Conservation (phyloP, 208 protist species). For the Dictyostelium gargantuum region DNA sequence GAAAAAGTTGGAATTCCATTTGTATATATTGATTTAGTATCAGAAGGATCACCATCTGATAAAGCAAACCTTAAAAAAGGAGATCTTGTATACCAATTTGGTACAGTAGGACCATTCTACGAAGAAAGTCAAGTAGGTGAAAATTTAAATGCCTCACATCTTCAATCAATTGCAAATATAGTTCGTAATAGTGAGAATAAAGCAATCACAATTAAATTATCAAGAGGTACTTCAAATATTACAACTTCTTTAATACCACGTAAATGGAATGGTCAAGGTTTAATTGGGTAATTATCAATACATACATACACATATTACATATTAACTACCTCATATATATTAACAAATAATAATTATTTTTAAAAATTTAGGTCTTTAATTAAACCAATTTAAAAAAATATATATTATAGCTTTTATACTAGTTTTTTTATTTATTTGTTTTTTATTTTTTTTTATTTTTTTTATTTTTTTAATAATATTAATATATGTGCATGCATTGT, state of each 20-base stretch:
- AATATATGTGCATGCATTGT: no score
- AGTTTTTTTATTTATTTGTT: no score
- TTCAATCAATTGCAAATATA: constrained; percentile 6
- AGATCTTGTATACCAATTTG: constrained; percentile 51
- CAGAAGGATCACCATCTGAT: constrained; percentile 26
- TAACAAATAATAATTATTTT: background rate
- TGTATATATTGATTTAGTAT: constrained; percentile 60
- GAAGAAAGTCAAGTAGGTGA: background rate
- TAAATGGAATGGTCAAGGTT: constrained; percentile 60
- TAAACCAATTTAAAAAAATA: background rate
- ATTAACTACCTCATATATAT: background rate
- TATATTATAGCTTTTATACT: no score
- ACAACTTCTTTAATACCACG: constrained; percentile 7
- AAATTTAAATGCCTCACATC: background rate
- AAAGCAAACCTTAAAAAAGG: background rate
- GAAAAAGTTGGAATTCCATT: background rate
- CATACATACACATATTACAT: no score
- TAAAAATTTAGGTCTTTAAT: background rate
- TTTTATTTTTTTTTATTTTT: no score
- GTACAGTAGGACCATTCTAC: constrained; percentile 17
- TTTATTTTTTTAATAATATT: no score
- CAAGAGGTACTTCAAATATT: background rate
- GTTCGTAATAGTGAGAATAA: constrained; percentile 44
- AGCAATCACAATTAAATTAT: background rate
- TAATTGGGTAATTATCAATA: constrained; percentile 24